Percentiles rank a stretch among this genome's conserved stretches.
Evolutionary conservation across 768 basidiomycete genomes (phyloP).

Genomic region (Kwoniella europaea): DNA sequence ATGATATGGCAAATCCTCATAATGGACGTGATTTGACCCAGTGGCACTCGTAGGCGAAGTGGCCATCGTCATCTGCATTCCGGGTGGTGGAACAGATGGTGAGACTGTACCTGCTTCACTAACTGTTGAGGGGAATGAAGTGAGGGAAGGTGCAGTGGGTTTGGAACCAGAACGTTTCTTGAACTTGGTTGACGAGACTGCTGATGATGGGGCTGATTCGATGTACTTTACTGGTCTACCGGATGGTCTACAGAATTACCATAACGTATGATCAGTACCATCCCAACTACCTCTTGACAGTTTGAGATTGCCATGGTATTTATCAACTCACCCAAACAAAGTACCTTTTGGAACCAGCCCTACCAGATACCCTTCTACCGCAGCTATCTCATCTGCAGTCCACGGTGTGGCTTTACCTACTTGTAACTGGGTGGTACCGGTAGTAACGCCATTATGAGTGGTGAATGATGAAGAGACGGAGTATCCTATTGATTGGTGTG

Average conservation of each 20-base stretch:
- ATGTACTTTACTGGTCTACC: constrained; percentile 11
- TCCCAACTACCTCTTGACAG: too few relatives aligned
- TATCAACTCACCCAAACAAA: constrained; percentile 11
- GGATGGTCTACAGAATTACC: neutral
- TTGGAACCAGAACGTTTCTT: neutral
- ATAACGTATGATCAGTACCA: neutral
- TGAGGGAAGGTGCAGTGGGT: neutral
- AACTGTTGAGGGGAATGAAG: constrained; percentile 9
- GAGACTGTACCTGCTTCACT: constrained; percentile 14
- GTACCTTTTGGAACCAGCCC: neutral
- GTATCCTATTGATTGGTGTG: constrained; percentile 11
- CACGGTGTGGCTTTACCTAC: constrained; percentile 20
- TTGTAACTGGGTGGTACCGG: constrained; percentile 5
- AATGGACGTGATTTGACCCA: constrained; percentile 1
- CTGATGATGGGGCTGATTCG: neutral
- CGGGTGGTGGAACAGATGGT: constrained; percentile 1
- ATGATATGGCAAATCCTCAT: constrained; percentile 3
- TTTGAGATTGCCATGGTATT: neutral
- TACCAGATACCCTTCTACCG: constrained; percentile 12
- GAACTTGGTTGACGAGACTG: neutral
- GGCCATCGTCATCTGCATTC: neutral
- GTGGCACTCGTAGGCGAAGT: neutral
- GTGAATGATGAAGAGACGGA: constrained; percentile 13
- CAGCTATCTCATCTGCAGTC: constrained; percentile 1
- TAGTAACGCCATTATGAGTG: constrained; percentile 12